Evolutionary conservation across 1,284 basidiomycete species (phyloP), one percentile per base, ranked within the genome.

Genomic region (Cryptococcus sp.): DNA sequence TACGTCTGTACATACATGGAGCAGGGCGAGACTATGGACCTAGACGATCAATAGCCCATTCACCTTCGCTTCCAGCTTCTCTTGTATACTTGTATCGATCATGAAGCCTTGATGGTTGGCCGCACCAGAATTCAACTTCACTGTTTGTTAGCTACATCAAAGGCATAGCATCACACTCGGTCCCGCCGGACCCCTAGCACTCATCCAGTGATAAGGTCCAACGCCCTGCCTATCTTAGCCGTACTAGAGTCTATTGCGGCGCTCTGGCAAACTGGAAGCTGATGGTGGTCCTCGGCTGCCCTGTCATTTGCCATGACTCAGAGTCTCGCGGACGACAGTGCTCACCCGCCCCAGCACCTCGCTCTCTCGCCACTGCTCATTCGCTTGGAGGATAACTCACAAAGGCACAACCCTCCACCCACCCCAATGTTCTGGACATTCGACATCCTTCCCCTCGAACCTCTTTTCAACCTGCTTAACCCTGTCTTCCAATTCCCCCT

Each of bases 391-490:
- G 2, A 5, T 10, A 11, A 81, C 85, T 73, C 73, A 93, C 87
- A 82, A 82, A 14, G 96, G 96, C 7, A 97, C 79, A 37, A 99
- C 81, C 61, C 93, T 81, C 85, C 89, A 97, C 2, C 94, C 94
- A 53, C 94, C 94, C 96, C 96, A 99, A 73, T 89, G 89, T 7
- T 88, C 85, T 1, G 94, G 96, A 44, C 87, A 78, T 0, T 89
- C 87, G 9, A 97, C 79, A 24, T 66, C 64, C 42, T 59, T 57
- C 28, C 63, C 69, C 45, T 79, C 75, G 63, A 91, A 91, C 37
- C 78, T 78, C 45, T 81, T 76, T 67, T 85, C 80, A 10, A 85
- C 69, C 60, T 81, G 78, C 50, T 83, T 76, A 14, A 94, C 77
- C 28, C 83, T 80, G 18, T 78, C 74, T 47, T 82, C 79, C 7